phyloP scores from a whole-genome alignment of 1,284 basidiomycete species.

The Moesziomyces globuligerus region DNA sequence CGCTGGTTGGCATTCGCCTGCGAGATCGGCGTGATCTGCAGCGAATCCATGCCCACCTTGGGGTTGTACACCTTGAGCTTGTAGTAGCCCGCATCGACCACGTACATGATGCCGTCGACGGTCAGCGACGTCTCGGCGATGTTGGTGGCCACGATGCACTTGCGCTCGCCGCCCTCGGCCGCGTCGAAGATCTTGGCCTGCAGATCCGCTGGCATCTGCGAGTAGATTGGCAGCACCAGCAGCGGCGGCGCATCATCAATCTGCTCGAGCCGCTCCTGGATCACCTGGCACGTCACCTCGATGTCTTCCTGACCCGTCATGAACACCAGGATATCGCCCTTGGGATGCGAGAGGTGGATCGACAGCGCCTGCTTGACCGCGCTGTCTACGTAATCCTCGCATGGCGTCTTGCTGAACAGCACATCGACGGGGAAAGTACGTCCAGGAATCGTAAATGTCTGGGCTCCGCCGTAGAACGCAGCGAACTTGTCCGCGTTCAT shows the following conservation, averaged over 20 bases:
- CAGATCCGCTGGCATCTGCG: conserved; percentile 98
- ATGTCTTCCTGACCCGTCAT: conserved; percentile 99
- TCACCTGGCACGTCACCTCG: conserved; percentile 71
- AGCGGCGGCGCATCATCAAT: conserved; percentile 87
- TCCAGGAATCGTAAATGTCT: conserved; percentile 95
- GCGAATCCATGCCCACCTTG: conserved; percentile 97
- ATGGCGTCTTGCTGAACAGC: conserved; percentile 94
- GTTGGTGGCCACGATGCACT: conserved; percentile 98
- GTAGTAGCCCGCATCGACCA: conserved; percentile 94
- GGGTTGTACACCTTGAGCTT: conserved; percentile 99
- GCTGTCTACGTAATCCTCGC: conserved; percentile 97
- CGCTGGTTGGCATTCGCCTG: conserved; percentile 97
- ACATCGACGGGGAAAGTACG: conserved; percentile 98
- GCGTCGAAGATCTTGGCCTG: conserved; percentile 98
- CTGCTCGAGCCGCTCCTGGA: conserved; percentile 84
- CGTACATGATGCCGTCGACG: conserved; percentile 97
- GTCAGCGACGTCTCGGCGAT: conserved; percentile 94
- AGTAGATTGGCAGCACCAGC: conserved; percentile 94
- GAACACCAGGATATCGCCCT: conserved; percentile 95
- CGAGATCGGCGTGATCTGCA: conserved; percentile 94
- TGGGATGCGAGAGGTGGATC: conserved; percentile 92
- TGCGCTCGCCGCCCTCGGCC: conserved; percentile 90
- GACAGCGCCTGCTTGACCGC: conserved; percentile 97
- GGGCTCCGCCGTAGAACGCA: conserved; percentile 90
- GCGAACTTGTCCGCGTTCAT: conserved; percentile 99